Percentiles rank a stretch among this genome's conserved stretches.
These are phyloP conservation scores for Sophora flavescens DNA, from an alignment of 306 rosid species.

Conservation along the genomic window DNA sequence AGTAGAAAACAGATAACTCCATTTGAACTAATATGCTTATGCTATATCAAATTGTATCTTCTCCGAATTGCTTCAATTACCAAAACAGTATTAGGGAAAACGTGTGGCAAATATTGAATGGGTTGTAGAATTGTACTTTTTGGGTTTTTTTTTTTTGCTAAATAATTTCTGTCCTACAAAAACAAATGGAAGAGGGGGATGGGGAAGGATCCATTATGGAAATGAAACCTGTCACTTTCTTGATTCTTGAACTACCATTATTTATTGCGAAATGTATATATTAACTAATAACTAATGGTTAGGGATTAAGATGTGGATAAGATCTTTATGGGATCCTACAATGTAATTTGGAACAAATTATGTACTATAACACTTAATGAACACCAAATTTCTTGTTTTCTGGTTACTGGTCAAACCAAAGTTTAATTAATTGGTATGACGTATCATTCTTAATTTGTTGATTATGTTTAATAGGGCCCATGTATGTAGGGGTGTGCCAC, in stretches of 20 bases:
- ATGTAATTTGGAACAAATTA: neutral
- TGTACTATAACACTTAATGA: neutral
- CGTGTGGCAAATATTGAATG: neutral
- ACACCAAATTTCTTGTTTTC: too few species aligned
- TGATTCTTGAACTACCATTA: neutral
- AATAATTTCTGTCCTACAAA: neutral
- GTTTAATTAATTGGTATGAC: neutral
- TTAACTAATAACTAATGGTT: neutral
- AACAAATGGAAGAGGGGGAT: neutral
- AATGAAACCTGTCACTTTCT: neutral
- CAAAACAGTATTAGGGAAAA: neutral
- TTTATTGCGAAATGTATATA: neutral
- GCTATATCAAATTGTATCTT: neutral
- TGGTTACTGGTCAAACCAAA: neutral
- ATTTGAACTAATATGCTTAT: neutral
- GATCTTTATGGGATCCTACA: neutral
- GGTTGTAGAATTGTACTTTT: neutral
- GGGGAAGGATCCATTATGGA: neutral
- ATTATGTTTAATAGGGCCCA: constrained; percentile 15
- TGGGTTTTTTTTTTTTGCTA: too few species aligned
- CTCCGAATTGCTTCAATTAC: neutral
- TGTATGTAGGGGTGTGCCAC: neutral
- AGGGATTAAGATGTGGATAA: neutral
- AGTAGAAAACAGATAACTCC: neutral
- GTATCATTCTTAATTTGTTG: neutral